Evolutionary conservation across 176 grass and related monocot genomes (phyloP), one percentile per base, ranked within the genome.

Genomic region (Aechmea fasciata): DNA sequence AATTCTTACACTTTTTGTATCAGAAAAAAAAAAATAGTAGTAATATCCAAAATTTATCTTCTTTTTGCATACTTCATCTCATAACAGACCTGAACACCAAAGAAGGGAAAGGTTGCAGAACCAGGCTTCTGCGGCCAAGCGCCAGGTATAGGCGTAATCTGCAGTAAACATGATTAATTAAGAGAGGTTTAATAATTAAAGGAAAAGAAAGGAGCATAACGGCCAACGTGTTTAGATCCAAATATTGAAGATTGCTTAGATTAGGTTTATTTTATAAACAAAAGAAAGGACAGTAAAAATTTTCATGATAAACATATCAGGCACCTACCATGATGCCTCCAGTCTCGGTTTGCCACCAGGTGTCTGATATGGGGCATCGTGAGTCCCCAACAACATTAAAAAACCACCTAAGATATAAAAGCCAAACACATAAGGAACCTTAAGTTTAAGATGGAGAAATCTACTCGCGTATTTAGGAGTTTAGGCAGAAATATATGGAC

Each of bases 261-360:
- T 61, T 41, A 41, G 7, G 33, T 78, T 78, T 52, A 25, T 10
- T 2, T 1, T 33, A 47, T 67, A 68, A 65, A 9, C 9, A 64
- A 54, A 49, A 50, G 29, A 61, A 57, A 73, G 65, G 26, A 65
- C 25, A 67, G 20, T 17, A 77, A 28, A 18, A 11, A 22, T 19
- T 18, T 22, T 61, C 15, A 61, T 20, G n/a, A 41, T 41, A 41
- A 20, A 20, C n/a, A 59, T 4, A 19, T 20, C 55, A 61, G 55
- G 20, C 17, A 84, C 63, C 81, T 79, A 99, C 94, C 94, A 99
- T 99, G 80, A 99, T 93, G 61, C 94, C 94, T 68, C 94, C 94
- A 29, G 94, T 93, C 82, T 99, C 94, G 81, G 94, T 99, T 84
- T 99, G 94, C 94, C 94, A 99, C 94, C 89, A 99, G 53, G 94